Percentiles rank a stretch among this genome's conserved stretches.
These are phyloP conservation scores for Olyra latifolia DNA, from an alignment of 176 grass and related monocot genomes.

Conservation along the genomic window DNA sequence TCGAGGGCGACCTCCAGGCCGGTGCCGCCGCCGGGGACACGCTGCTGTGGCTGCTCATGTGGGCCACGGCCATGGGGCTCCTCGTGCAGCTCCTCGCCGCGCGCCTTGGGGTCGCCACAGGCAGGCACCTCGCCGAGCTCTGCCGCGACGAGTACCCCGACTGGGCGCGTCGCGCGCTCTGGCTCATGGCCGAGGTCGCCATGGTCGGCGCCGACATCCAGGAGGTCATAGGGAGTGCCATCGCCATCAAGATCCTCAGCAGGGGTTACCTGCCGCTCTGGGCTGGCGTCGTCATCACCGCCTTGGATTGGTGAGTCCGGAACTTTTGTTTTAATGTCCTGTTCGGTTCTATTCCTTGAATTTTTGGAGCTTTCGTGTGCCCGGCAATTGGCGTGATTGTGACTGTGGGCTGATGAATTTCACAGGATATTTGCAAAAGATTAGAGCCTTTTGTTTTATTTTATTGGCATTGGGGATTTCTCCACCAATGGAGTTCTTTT, in stretches of 20 bases:
- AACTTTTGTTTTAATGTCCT: not conserved
- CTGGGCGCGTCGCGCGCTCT: slow-evolving; percentile 75
- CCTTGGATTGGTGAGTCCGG: slow-evolving; percentile 73
- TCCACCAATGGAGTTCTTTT: not conserved
- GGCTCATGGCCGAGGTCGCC: slow-evolving; percentile 95
- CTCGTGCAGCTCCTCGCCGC: slow-evolving; percentile 93
- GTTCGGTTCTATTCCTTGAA: not conserved
- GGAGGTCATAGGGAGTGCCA: slow-evolving; percentile 95
- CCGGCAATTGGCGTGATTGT: not conserved
- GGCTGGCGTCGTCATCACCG: slow-evolving; percentile 93
- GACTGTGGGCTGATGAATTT: slow-evolving; percentile 5
- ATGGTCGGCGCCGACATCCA: slow-evolving; percentile 93
- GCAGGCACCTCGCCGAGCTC: slow-evolving; percentile 86
- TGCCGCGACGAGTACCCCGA: slow-evolving; percentile 94
- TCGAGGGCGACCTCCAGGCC: slow-evolving; percentile 94
- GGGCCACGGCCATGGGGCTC: slow-evolving; percentile 91
- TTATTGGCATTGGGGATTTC: not conserved
- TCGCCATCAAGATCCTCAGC: slow-evolving; percentile 97
- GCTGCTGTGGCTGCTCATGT: slow-evolving; percentile 87
- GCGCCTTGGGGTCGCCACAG: slow-evolving; percentile 80
- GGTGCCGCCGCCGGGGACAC: slow-evolving; percentile 85
- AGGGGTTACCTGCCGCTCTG: slow-evolving; percentile 80
- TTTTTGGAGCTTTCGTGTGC: not conserved
- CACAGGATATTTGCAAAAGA: slow-evolving; percentile 32
- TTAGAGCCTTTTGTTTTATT: not conserved